Base-by-base conservation (phyloP, 768 basidiomycete genomes). In the Candolleomyces aberdarensis region DNA sequence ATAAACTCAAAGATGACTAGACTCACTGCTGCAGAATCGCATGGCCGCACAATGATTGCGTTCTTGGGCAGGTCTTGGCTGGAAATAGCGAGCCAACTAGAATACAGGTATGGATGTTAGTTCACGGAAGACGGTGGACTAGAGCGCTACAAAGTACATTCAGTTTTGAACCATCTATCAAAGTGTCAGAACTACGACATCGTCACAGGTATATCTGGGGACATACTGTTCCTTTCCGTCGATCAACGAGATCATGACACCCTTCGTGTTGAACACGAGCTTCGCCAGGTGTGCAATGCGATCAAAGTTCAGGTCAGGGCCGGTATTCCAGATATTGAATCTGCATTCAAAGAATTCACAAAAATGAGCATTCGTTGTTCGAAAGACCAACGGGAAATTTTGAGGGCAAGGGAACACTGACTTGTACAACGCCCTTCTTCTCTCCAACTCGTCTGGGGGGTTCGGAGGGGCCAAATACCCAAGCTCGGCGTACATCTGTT, bases 261-360 rank as follows among this genome's bases (percentile, higher is more conserved):
- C 87, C 70, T 91, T 92, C 1, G 94, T 91, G 68, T 83, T 90
- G 74, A 98, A 98, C 7, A 98, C 96, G 44, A 97, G 78, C 75
- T 96, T 96, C 44, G 91, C 91, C 29, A 98, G 83, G 71, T 96
- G 94, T 15, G 88, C 92, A 64, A 97, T 96, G 17, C 96, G 85
- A 72, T 97, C 95, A 69, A 98, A 97, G 70, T 96, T 96, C 63
- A 85, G 78, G 71, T 98, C 96, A 9, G 87, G 79, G 15, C 87
- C 86, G 0, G 94, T 95, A 64, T 91, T 85, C 83, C 93, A 88
- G 53, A 97, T 90, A 66, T 94, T 94, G 77, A 93, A 96, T 64
- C 92, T 91, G 63, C n/a, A 52, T 46, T 26, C 5, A 31, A 48
- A 57, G 13, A 26, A 26, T 26, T 26, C 26, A 6, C 6, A 36